phyloP scores from a whole-genome alignment of 768 basidiomycete genomes.

The Suillus discolor region DNA sequence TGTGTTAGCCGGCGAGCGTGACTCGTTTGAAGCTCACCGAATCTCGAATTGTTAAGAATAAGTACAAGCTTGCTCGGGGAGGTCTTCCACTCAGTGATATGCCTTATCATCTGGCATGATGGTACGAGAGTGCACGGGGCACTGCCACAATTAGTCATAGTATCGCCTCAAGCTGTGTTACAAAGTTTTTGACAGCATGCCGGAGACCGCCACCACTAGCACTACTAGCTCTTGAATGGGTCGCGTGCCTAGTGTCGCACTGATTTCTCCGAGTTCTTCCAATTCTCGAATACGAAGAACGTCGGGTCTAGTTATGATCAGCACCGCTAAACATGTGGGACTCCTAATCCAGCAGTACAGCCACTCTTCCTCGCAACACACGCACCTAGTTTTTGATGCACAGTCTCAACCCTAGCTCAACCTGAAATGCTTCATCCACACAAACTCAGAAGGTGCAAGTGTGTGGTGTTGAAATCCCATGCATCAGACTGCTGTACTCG shows the following conservation, averaged over 20 bases:
- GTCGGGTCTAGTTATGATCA: not conserved
- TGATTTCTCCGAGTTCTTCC: not conserved
- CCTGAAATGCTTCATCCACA: not conserved
- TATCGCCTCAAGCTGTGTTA: too few relatives aligned
- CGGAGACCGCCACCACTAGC: too few relatives aligned
- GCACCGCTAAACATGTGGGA: not conserved
- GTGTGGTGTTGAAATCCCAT: too few relatives aligned
- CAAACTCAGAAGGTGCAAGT: not conserved
- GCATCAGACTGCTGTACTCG: too few relatives aligned
- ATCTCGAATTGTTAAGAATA: not conserved
- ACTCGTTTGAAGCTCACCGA: not conserved
- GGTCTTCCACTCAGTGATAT: not conserved
- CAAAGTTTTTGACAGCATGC: too few relatives aligned
- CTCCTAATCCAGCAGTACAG: not conserved
- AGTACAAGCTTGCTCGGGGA: not conserved
- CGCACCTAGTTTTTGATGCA: too few relatives aligned
- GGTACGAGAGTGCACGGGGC: too few relatives aligned
- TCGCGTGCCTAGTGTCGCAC: not conserved
- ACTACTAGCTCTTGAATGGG: not conserved
- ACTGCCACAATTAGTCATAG: too few relatives aligned
- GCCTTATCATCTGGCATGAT: too few relatives aligned
- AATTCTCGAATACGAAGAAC: not conserved
- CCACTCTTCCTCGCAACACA: too few relatives aligned
- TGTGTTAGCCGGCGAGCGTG: not conserved
- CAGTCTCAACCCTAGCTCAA: too few relatives aligned